Conservation (phyloP, 169 alveolate genomes). For the Plasmodium inui region DNA sequence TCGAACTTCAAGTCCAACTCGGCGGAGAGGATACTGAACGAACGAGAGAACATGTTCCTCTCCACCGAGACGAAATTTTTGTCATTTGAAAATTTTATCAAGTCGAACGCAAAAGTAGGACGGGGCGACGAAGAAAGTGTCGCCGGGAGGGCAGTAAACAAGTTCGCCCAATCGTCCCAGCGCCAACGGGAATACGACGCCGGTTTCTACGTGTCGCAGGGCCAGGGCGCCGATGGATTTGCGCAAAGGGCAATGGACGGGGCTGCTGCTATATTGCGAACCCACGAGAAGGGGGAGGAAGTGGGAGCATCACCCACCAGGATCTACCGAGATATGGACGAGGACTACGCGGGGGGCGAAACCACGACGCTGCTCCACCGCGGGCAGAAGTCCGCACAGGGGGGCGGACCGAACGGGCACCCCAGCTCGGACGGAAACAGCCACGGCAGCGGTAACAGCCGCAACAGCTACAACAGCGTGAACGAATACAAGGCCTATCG, state of each 20-base stretch:
- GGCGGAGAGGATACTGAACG: not conserved
- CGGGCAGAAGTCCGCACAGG: not conserved
- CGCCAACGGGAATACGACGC: not conserved
- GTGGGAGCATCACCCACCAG: not conserved
- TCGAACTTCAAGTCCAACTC: not conserved
- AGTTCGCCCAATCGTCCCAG: not conserved
- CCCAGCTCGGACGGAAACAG: not conserved
- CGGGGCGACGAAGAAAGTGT: not conserved
- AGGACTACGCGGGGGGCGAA: not conserved
- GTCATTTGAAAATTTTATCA: slow-evolving; percentile 65
- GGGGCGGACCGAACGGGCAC: not conserved
- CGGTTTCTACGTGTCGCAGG: not conserved
- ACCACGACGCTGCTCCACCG: not conserved
- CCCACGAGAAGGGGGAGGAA: not conserved
- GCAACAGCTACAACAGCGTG: not conserved
- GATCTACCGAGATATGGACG: not conserved
- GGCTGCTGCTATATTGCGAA: not conserved
- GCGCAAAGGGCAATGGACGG: not conserved
- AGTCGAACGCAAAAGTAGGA: not conserved
- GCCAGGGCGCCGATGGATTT: not conserved
- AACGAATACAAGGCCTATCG: not conserved
- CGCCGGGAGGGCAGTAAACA: not conserved
- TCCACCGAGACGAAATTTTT: slow-evolving; percentile 31
- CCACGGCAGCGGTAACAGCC: not conserved
- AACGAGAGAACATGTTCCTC: not conserved